Percentiles rank a stretch among this genome's conserved stretches.
These are phyloP conservation scores for Orbilia blumenaviensis DNA, from an alignment of 2,329 filamentous ascomycete genomes.

Conservation along the genomic window DNA sequence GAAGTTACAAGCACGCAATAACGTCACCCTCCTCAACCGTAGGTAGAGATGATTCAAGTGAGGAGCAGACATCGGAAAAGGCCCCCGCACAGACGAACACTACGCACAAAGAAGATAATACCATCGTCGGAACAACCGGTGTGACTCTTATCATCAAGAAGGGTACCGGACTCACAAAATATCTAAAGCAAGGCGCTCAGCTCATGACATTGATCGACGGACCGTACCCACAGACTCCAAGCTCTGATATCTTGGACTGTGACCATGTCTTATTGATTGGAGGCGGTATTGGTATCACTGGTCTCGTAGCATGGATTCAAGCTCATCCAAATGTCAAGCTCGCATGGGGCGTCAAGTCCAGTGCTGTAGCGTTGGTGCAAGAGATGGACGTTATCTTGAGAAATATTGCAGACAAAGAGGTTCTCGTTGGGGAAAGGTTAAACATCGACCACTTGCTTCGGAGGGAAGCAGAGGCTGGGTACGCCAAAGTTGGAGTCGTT, in stretches of 20 bases:
- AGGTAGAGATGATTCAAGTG: background rate
- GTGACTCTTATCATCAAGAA: constrained; percentile 62
- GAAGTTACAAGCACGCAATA: background rate
- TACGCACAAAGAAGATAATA: background rate
- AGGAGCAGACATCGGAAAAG: background rate
- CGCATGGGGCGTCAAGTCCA: constrained; percentile 60
- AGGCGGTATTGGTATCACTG: constrained; percentile 66
- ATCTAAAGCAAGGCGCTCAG: constrained; percentile 55
- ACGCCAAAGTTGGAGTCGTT: constrained; percentile 60
- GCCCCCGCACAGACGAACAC: background rate
- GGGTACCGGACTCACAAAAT: constrained; percentile 60
- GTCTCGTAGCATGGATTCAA: constrained; percentile 60
- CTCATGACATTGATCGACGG: constrained; percentile 62
- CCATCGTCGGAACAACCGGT: constrained; percentile 53
- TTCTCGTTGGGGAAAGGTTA: constrained; percentile 60
- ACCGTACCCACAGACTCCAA: constrained; percentile 60
- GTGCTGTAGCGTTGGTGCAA: constrained; percentile 57
- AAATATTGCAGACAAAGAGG: constrained; percentile 59
- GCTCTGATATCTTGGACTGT: constrained; percentile 57
- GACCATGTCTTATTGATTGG: constrained; percentile 63
- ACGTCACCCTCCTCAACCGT: background rate
- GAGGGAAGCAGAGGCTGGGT: constrained; percentile 59
- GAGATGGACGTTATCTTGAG: constrained; percentile 58
- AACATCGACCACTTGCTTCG: constrained; percentile 59
- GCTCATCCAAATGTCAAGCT: constrained; percentile 61